Evolutionary conservation across 768 basidiomycete species (phyloP).

Genomic region (Boletellus sp.): DNA sequence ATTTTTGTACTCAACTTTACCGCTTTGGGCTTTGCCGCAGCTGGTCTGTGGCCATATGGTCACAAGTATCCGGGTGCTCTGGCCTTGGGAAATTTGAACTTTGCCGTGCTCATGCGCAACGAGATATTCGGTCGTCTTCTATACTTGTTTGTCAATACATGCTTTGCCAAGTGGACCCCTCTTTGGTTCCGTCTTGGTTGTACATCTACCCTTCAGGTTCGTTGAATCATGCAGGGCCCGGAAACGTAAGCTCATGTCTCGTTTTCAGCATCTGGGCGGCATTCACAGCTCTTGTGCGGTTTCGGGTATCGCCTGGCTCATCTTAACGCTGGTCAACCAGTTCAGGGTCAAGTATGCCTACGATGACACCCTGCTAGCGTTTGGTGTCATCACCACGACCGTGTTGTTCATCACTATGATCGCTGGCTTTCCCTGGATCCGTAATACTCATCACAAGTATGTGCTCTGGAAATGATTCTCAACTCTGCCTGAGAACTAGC

Average conservation of each 20-base stretch:
- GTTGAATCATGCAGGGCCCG: not conserved
- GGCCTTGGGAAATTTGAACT: constrained; percentile 68
- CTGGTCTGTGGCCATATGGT: constrained; percentile 67
- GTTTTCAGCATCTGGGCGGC: constrained; percentile 65
- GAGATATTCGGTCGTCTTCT: constrained; percentile 78
- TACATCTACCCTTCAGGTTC: constrained; percentile 67
- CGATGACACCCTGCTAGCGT: constrained; percentile 54
- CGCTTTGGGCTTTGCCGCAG: constrained; percentile 56
- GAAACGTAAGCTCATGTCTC: constrained; percentile 6
- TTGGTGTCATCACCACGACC: constrained; percentile 58
- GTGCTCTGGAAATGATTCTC: constrained; percentile 17
- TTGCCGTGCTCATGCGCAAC: constrained; percentile 74
- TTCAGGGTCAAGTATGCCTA: constrained; percentile 47
- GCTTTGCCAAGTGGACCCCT: constrained; percentile 83
- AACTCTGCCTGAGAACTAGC: not conserved
- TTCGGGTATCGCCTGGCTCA: constrained; percentile 67
- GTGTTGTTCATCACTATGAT: constrained; percentile 55
- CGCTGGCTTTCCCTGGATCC: constrained; percentile 75
- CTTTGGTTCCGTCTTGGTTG: constrained; percentile 68
- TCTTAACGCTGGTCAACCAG: constrained; percentile 57
- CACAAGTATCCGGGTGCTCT: constrained; percentile 63
- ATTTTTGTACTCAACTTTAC: constrained; percentile 57
- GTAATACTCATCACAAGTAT: constrained; percentile 79
- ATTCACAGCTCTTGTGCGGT: constrained; percentile 75
- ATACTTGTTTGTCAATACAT: constrained; percentile 66